Base-by-base conservation (phyloP, 1,139 yeast species). In the Saccharomyces pastorianus region DNA sequence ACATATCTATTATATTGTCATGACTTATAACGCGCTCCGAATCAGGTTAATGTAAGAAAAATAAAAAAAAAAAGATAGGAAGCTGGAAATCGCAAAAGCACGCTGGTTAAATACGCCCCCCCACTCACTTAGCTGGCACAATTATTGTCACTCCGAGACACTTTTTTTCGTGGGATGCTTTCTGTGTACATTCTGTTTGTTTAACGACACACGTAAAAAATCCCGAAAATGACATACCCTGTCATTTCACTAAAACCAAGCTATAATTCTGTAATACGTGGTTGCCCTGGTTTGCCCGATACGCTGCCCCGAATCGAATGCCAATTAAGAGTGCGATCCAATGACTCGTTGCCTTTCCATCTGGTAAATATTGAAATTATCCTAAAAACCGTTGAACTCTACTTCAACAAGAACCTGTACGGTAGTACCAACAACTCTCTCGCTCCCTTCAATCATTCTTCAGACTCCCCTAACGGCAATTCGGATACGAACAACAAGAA, bases 241-340 rank as follows among this genome's bases (percentile, higher is more conserved):
- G 63, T 68, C 4, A 64, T 69, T 49, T 66, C 72, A 0, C 52
- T 82, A 51, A 77, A 77, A 54, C 79, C 83, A 2, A 73, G 79
- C 38, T 76, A 76, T 46, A 67, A 73, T 25, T 73, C 80, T 25
- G 69, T 80, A 1, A 81, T 82, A 0, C 71, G 75, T 51, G 88
- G 88, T 2, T 80, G 85, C 64, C 85, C 87, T 0, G 88, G 88
- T 0, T 80, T 83, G 0, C 79, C 84, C 1, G 73, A 82, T 55
- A 81, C 85, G 9, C 68, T 81, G 62, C 74, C 74, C 53, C 61
- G 80, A 57, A 57, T 65, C 1, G 68, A 66, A 47, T 65, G 70
- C 46, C 70, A 66, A 56, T 56, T 70, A 4, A 62, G 71, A 52
- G 59, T 69, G 14, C 61, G 71, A 55, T 66, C 73, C 3, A 68